Base-by-base conservation (phyloP, 2,329 filamentous ascomycete species). In the Kalaharituber pfeilii region DNA sequence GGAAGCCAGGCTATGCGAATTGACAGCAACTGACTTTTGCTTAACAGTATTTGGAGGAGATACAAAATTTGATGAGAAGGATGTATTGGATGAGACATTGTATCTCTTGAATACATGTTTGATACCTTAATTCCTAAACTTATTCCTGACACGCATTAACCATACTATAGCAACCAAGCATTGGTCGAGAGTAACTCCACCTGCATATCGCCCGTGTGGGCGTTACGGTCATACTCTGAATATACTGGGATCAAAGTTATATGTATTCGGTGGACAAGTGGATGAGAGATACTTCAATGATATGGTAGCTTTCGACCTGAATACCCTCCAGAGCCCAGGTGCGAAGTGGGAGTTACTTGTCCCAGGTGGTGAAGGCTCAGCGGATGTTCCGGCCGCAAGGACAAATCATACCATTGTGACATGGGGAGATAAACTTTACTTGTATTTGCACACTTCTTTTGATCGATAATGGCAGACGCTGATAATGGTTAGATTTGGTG, bases 231-330 rank as follows among this genome's bases (percentile, higher is more conserved):
- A 98, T 67, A 94, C 91, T 0, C 70, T 98, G 58, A 98, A 96
- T 66, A 96, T 98, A 39, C 72, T 98, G 1, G 89, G 89, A 25
- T 96, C 91, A 57, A 96, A 93, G 67, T 89, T 98, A 44, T 98
- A 86, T 70, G 84, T 98, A 27, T 98, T 98, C 66, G 91, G 91
- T 66, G 91, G 91, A 51, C 91, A 98, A 65, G 89, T 96, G 1
- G 91, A 98, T 67, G 91, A 89, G 3, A 88, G 82, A 66, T 98
- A 98, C 66, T 96, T 98, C 79, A 98, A 98, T 64, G 91, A 98
- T 65, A 73, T 98, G 15, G 79, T 93, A 28, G 87, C 88, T 8
- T 98, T 98, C 65, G 93, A 98, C 66, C 71, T 98, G 52, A 98
- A 98, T 65, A 86, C 91, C 56, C 73, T 98, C 15, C 91, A 96